These are phyloP conservation scores for Verticillium nonalfalfae DNA, from an alignment of 2,329 filamentous ascomycete species.

Conservation along the genomic window DNA sequence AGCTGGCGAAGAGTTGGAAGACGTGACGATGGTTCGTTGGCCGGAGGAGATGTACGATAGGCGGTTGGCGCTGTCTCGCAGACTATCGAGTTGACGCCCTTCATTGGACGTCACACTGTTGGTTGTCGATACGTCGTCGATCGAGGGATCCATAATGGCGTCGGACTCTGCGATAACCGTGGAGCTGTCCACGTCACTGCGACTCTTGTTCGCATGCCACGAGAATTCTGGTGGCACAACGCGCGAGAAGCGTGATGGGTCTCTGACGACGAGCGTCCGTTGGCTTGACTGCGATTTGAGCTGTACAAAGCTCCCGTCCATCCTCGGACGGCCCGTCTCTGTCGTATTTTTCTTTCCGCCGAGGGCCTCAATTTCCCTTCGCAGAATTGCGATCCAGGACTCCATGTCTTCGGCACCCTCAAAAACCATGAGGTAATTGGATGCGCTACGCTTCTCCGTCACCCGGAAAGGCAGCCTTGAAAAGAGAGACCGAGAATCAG, in stretches of 20 bases:
- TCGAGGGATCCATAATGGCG: conserved; percentile 29
- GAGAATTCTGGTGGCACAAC: conserved; percentile 27
- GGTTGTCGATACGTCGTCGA: conserved; percentile 50
- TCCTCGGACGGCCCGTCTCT: conserved; percentile 50
- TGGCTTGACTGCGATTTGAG: conserved; percentile 35
- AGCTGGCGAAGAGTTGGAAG: conserved; percentile 50
- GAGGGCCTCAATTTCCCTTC: conserved; percentile 63
- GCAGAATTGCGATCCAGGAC: conserved; percentile 62
- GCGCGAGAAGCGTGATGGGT: conserved; percentile 39
- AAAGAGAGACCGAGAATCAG: conserved; percentile 55
- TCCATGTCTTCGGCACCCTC: conserved; percentile 71
- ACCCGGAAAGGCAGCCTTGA: conserved; percentile 57
- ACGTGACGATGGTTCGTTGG: conserved; percentile 54
- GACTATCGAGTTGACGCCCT: conserved; percentile 48
- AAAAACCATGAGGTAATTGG: conserved; percentile 66
- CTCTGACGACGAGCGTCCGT: conserved; percentile 38
- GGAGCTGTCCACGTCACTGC: conserved; percentile 17
- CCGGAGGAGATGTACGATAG: conserved; percentile 55
- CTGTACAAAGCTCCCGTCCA: conserved; percentile 25
- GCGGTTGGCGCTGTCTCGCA: conserved; percentile 50
- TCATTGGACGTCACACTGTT: conserved; percentile 54
- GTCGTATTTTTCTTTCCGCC: conserved; percentile 60
- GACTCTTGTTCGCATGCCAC: conserved; percentile 16
- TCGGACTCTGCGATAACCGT: conserved; percentile 16
- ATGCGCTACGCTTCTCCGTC: conserved; percentile 48